phyloP scores from a whole-genome alignment of 2,329 filamentous ascomycete species.

The Fusarium musae region DNA sequence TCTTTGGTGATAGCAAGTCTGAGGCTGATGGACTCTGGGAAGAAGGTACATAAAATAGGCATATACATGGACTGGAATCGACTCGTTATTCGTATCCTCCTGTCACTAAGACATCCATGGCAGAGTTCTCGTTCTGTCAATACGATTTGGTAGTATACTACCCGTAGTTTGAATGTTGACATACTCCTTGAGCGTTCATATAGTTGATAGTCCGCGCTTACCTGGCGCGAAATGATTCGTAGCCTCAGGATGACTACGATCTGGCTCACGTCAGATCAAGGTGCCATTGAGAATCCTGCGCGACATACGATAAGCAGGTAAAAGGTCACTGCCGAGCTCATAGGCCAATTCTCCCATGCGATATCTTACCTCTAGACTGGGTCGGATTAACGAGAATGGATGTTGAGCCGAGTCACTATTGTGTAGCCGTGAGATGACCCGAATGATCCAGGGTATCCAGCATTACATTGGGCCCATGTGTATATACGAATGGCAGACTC shows the following conservation, averaged over 20 bases:
- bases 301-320: not conserved
- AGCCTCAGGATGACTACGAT: accelerated
- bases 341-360: too few relatives aligned
- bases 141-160: too few relatives aligned
- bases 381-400: accelerated
- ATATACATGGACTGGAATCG: too few relatives aligned
- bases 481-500: accelerated
- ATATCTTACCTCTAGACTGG: too few relatives aligned
- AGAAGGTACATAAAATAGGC: not conserved
- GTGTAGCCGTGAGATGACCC: not conserved
- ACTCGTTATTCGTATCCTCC: too few relatives aligned
- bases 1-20: accelerated
- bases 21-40: not conserved
- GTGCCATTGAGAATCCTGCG: not conserved
- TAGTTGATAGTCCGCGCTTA: too few relatives aligned
- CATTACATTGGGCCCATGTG: not conserved
- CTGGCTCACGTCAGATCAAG: constrained; percentile 1
- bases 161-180: too few relatives aligned
- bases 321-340: accelerated
- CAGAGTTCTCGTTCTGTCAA: too few relatives aligned
- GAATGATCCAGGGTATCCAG: not conserved
- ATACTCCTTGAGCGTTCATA: too few relatives aligned
- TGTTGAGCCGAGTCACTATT: accelerated
- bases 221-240: too few relatives aligned
- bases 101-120: too few relatives aligned